Conservation (phyloP, 768 basidiomycete species). For the Hortiboletus flavorubellus region DNA sequence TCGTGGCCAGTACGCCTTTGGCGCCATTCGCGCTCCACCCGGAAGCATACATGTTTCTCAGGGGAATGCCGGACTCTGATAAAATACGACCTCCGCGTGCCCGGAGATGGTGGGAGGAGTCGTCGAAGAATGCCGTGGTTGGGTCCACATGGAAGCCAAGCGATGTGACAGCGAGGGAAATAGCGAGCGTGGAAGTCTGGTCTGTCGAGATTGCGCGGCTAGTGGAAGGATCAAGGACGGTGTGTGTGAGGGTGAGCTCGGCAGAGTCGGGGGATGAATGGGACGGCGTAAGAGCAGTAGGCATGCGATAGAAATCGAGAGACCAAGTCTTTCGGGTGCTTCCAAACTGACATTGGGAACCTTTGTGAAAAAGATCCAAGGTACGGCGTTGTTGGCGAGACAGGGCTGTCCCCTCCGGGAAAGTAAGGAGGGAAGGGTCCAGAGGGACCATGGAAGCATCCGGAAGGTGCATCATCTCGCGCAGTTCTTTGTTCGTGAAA, state of each 20-base stretch:
- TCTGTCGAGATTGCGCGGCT: constrained; percentile 54
- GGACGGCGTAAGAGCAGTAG: constrained; percentile 42
- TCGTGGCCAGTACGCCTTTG: constrained; percentile 84
- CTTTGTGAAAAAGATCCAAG: constrained; percentile 62
- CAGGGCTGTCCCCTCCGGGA: constrained; percentile 34
- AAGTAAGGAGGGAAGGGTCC: constrained; percentile 40
- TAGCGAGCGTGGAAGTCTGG: constrained; percentile 46
- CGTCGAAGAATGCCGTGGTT: constrained; percentile 55
- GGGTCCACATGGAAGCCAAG: constrained; percentile 83
- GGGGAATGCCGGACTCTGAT: constrained; percentile 32
- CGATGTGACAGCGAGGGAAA: constrained; percentile 82
- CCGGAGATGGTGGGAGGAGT: constrained; percentile 53
- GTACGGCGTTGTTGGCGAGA: constrained; percentile 66
- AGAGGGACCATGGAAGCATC: constrained; percentile 69
- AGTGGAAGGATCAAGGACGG: constrained; percentile 47
- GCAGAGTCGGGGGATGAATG: constrained; percentile 23
- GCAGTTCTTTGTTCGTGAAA: constrained; percentile 89
- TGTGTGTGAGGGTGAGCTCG: constrained; percentile 59
- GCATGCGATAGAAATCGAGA: constrained; percentile 78
- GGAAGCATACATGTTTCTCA: constrained; percentile 78
- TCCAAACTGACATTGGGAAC: constrained; percentile 50
- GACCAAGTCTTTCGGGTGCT: constrained; percentile 69
- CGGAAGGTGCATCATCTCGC: constrained; percentile 71
- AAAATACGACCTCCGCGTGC: constrained; percentile 49
- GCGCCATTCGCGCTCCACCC: constrained; percentile 95